Evolutionary conservation across 1,284 basidiomycete species (phyloP).

Genomic region (Xerocomus nothofagi): DNA sequence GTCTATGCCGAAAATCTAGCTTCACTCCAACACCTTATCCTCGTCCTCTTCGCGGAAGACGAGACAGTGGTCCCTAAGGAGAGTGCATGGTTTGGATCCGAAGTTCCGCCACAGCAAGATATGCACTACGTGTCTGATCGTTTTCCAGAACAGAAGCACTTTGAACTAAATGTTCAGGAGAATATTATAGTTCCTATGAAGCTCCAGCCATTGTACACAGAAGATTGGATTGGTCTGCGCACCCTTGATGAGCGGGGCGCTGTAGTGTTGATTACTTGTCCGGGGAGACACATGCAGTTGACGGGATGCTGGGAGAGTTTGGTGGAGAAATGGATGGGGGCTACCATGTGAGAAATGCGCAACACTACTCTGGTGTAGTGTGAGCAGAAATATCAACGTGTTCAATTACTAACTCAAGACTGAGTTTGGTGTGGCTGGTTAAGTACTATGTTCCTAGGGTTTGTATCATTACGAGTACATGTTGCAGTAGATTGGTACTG

Average conservation of each 20-base stretch:
- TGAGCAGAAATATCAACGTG: too few relatives aligned
- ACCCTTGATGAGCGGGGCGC: conserved; percentile 69
- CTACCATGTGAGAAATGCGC: background rate
- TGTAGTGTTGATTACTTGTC: conserved; percentile 68
- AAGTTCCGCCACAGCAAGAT: conserved; percentile 44
- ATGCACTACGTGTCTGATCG: conserved; percentile 6
- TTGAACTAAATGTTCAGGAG: conserved; percentile 23
- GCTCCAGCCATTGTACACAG: conserved; percentile 72
- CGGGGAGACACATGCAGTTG: conserved; percentile 85
- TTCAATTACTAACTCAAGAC: too few relatives aligned
- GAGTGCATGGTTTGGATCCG: conserved; percentile 82
- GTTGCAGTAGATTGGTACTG: too few relatives aligned
- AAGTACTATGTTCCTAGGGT: too few relatives aligned
- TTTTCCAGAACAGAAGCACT: conserved; percentile 18
- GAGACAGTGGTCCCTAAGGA: conserved; percentile 81
- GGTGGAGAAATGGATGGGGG: conserved; percentile 30
- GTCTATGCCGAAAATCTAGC: conserved; percentile 63
- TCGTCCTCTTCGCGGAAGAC: conserved; percentile 70
- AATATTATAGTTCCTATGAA: conserved; percentile 69
- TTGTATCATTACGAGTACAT: too few relatives aligned
- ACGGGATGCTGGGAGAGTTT: conserved; percentile 34
- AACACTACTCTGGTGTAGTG: too few relatives aligned
- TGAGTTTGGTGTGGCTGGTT: too few relatives aligned
- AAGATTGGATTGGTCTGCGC: conserved; percentile 89
- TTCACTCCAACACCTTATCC: conserved; percentile 59